Conservation (phyloP, 208 protist genomes). For the Leishmania amazonensis region DNA sequence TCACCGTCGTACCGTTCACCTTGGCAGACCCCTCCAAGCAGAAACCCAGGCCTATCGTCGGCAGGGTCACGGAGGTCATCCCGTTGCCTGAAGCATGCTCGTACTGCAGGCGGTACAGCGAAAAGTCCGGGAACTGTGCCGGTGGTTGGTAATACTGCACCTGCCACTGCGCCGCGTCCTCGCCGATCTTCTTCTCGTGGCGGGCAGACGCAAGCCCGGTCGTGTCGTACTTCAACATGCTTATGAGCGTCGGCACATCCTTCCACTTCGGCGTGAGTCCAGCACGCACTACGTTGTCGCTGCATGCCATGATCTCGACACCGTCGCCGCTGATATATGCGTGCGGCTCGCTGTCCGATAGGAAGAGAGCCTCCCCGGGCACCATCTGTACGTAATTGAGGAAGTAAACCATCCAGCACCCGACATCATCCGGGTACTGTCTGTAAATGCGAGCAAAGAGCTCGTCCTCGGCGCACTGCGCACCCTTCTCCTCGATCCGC, state of each 20-base stretch:
- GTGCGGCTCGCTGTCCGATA: slow-evolving; percentile 97
- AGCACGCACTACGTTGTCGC: slow-evolving; percentile 98
- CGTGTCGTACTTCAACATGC: slow-evolving; percentile 93
- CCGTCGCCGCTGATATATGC: slow-evolving; percentile 97
- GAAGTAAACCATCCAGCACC: slow-evolving; percentile 97
- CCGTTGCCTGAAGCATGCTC: slow-evolving; percentile 41
- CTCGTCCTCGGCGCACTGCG: slow-evolving; percentile 63
- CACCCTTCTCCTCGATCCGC: slow-evolving; percentile 33
- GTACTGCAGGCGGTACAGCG: slow-evolving; percentile 75
- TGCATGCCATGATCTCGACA: slow-evolving; percentile 97
- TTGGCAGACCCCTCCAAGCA: slow-evolving; percentile 68
- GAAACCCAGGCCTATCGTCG: slow-evolving; percentile 88
- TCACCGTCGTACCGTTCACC: slow-evolving; percentile 70
- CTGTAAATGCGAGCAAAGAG: slow-evolving; percentile 82
- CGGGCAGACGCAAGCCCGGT: slow-evolving; percentile 60
- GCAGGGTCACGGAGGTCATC: slow-evolving; percentile 47
- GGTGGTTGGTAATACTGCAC: slow-evolving; percentile 89
- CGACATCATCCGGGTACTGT: slow-evolving; percentile 97
- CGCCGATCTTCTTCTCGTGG: slow-evolving; percentile 39
- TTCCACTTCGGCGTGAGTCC: slow-evolving; percentile 98
- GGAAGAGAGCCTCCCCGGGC: slow-evolving; percentile 96
- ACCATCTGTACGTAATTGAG: slow-evolving; percentile 95
- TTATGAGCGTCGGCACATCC: slow-evolving; percentile 92
- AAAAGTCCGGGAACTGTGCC: slow-evolving; percentile 81
- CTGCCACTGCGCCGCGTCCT: slow-evolving; percentile 56